phyloP scores from a whole-genome alignment of 768 basidiomycete species.

The Auriscalpium orientale region DNA sequence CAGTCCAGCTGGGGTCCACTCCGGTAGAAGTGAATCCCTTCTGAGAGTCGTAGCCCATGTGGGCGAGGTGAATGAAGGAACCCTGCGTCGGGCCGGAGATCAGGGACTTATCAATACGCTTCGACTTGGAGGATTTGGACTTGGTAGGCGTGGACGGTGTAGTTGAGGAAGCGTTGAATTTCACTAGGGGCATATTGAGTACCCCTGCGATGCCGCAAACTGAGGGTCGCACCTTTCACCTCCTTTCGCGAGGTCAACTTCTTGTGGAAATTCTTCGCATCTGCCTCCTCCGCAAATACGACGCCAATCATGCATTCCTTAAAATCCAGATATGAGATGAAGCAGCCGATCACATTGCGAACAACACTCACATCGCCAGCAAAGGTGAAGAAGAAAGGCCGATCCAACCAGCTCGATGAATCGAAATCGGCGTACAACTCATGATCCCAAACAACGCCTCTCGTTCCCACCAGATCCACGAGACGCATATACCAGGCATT shows the following conservation, averaged over 20 bases:
- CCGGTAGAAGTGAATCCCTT: slow-evolving; percentile 80
- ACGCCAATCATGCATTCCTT: slow-evolving; percentile 89
- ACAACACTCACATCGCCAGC: slow-evolving; percentile 74
- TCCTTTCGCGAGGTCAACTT: slow-evolving; percentile 68
- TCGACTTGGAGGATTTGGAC: slow-evolving; percentile 51
- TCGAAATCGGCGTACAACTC: slow-evolving; percentile 80
- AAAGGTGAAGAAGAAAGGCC: slow-evolving; percentile 90
- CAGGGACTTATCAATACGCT: slow-evolving; percentile 85
- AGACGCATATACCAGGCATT: slow-evolving; percentile 61
- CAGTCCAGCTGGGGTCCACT: slow-evolving; percentile 86
- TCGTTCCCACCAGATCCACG: slow-evolving; percentile 76
- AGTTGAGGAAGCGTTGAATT: slow-evolving; percentile 35
- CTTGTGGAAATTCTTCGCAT: slow-evolving; percentile 81
- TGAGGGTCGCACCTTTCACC: slow-evolving; percentile 27
- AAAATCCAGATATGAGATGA: not conserved
- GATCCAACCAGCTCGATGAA: slow-evolving; percentile 58
- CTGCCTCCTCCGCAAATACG: slow-evolving; percentile 80
- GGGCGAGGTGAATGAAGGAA: slow-evolving; percentile 84
- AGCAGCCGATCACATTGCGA: not conserved
- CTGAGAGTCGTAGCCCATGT: slow-evolving; percentile 90
- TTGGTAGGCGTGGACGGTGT: slow-evolving; percentile 30
- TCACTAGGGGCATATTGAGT: slow-evolving; percentile 12
- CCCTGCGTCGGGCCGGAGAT: slow-evolving; percentile 77
- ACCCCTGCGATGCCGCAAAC: not conserved
- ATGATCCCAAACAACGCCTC: slow-evolving; percentile 90